phyloP scores from a whole-genome alignment of 1,284 basidiomycete species.

The Moniliophthora roreri region DNA sequence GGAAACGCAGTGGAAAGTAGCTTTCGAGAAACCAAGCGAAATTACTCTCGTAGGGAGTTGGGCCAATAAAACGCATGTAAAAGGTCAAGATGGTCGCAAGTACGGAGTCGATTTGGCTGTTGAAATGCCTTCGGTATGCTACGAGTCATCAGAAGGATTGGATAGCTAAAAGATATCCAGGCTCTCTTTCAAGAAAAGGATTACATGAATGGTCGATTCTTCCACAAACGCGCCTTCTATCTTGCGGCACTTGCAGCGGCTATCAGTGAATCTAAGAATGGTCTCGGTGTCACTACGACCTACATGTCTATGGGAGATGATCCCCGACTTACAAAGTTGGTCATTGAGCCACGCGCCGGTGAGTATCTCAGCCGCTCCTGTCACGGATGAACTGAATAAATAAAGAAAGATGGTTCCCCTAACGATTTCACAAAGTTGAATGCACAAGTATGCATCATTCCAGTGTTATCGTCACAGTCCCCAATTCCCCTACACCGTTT shows the following conservation, averaged over 20 bases:
- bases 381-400: constrained; percentile 8
- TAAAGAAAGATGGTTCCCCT: constrained; percentile 8
- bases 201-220: constrained; percentile 87
- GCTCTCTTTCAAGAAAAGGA: constrained; percentile 93
- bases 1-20: constrained; percentile 76
- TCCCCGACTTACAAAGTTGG: constrained; percentile 67
- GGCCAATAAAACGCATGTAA: constrained; percentile 67
- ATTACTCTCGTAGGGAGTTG: constrained; percentile 75
- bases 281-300: constrained; percentile 49
- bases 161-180: constrained; percentile 34
- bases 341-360: constrained; percentile 62
- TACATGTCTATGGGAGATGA: constrained; percentile 67
- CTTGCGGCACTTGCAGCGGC: constrained; percentile 78
- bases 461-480: constrained; percentile 56
- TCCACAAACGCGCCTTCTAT: constrained; percentile 93
- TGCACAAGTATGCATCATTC: constrained; percentile 73
- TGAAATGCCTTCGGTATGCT: constrained; percentile 81
- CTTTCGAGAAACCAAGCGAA: constrained; percentile 66
- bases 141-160: not conserved
- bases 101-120: constrained; percentile 84
- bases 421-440: constrained; percentile 71
- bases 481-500: constrained; percentile 69
- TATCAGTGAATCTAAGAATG: constrained; percentile 46
- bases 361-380: constrained; percentile 19
- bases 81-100: constrained; percentile 58